Evolutionary conservation across 2,329 filamentous ascomycete species (phyloP).

Genomic region (Fusarium pininemorale): DNA sequence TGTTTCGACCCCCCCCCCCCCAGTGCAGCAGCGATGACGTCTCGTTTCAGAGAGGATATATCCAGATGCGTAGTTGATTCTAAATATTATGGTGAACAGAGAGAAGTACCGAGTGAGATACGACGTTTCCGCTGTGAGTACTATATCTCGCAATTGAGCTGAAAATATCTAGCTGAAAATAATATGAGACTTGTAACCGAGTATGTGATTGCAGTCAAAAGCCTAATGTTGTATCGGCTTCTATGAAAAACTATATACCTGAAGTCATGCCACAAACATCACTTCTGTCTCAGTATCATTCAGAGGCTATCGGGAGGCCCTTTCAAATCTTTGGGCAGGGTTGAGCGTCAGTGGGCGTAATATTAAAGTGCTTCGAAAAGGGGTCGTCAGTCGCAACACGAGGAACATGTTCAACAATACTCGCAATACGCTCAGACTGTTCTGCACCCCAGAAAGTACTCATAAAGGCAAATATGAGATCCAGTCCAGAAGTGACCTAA

Average conservation of each 20-base stretch:
- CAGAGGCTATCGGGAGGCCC: neutral
- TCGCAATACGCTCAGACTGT: slow-evolving; percentile 55
- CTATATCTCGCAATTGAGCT: neutral
- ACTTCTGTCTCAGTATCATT: neutral
- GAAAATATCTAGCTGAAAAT: neutral
- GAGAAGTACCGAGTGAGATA: neutral
- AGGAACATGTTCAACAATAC: slow-evolving; percentile 63
- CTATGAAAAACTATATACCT: neutral
- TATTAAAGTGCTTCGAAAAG: slow-evolving; percentile 40
- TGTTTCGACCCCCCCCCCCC: neutral
- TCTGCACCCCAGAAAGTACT: slow-evolving; percentile 59
- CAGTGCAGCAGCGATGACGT: neutral
- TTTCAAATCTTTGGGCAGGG: slow-evolving; percentile 27
- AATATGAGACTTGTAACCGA: neutral
- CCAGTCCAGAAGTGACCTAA: slow-evolving; percentile 49
- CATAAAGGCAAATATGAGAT: slow-evolving; percentile 51
- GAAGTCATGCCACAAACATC: neutral
- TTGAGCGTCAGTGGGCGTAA: slow-evolving; percentile 35
- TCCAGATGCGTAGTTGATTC: neutral
- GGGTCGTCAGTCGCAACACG: slow-evolving; percentile 42
- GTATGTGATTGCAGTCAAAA: neutral
- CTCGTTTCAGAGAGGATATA: neutral
- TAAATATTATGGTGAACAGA: neutral
- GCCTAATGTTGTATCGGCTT: neutral
- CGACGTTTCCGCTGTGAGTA: neutral